A percentile compares a stretch with the other conserved stretches of the same genome.
Conservation (phyloP, 176 grass and related monocot genomes). For the Carex parvula region DNA sequence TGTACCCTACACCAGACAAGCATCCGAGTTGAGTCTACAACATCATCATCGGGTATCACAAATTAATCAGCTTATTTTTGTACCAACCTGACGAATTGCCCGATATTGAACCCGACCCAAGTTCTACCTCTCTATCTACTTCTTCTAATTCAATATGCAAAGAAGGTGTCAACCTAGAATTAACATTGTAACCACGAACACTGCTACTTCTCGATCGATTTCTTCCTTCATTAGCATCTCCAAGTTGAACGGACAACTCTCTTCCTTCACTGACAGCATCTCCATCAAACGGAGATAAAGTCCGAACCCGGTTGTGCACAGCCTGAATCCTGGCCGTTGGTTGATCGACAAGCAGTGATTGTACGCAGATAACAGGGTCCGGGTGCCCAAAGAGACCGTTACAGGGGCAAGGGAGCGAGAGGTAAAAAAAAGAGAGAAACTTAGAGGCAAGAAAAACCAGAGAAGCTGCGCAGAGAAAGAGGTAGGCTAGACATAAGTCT, state of each 20-base stretch:
- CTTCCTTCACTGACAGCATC: background rate
- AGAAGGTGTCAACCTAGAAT: background rate
- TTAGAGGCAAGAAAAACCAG: conserved; percentile 35
- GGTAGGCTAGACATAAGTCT: conserved; percentile 34
- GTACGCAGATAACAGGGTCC: background rate
- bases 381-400: conserved; percentile 7
- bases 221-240: conserved; percentile 1
- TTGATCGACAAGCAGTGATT: conserved; percentile 25
- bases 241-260: background rate
- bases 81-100: conserved; percentile 16
- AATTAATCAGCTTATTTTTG: background rate
- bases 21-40: background rate
- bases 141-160: conserved; percentile 27
- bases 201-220: background rate
- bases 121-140: background rate
- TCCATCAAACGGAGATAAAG: conserved; percentile 22
- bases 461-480: conserved; percentile 39
- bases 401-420: conserved; percentile 34
- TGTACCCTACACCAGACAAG: background rate
- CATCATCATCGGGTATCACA: background rate
- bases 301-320: conserved; percentile 31
- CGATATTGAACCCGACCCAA: background rate
- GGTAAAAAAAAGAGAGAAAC: conserved; percentile 40
- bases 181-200: background rate
- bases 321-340: conserved; percentile 17